Percentiles rank a stretch among this genome's conserved stretches.
Conservation (phyloP, 441 rosid species). For the Lepidium campestre region DNA sequence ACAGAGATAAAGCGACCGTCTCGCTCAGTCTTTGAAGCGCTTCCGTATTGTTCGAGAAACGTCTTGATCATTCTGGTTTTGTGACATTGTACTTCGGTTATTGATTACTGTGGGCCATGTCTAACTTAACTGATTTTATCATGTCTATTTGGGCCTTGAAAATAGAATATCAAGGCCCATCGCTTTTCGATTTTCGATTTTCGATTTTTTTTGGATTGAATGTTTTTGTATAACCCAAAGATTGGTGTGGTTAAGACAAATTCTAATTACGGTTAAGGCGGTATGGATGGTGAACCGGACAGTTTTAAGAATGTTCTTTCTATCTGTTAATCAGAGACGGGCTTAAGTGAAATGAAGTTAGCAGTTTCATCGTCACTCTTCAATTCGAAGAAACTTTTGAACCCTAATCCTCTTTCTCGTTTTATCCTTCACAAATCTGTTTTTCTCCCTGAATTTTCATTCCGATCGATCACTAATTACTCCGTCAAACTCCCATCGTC, state of each 20-base stretch:
- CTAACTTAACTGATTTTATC: not conserved
- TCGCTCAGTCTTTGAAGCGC: not conserved
- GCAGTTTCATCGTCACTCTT: conserved; percentile 37
- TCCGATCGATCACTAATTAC: not conserved
- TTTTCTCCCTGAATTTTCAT: not conserved
- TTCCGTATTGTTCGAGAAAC: conserved; percentile 20
- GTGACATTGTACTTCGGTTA: not conserved
- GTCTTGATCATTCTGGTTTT: conserved; percentile 11
- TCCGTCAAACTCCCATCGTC: conserved; percentile 15
- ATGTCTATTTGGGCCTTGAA: not conserved
- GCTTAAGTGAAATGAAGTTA: conserved; percentile 33
- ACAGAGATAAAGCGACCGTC: not conserved
- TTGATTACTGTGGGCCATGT: not conserved
- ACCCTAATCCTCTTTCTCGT: conserved; percentile 24
- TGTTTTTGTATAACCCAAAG: too few relatives aligned
- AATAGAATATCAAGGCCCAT: not conserved
- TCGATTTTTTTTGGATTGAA: too few relatives aligned
- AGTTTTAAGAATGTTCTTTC: too few relatives aligned
- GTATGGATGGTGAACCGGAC: too few relatives aligned
- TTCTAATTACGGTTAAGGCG: too few relatives aligned
- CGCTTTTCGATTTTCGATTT: not conserved
- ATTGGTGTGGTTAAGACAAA: too few relatives aligned
- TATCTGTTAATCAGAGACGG: too few relatives aligned
- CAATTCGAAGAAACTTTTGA: conserved; percentile 32
- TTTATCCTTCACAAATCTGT: conserved; percentile 13